Percentiles rank a stretch among this genome's conserved stretches.
These are phyloP conservation scores for Stenogyne calaminthoides DNA, from an alignment of 305 asterid species.

Conservation along the genomic window DNA sequence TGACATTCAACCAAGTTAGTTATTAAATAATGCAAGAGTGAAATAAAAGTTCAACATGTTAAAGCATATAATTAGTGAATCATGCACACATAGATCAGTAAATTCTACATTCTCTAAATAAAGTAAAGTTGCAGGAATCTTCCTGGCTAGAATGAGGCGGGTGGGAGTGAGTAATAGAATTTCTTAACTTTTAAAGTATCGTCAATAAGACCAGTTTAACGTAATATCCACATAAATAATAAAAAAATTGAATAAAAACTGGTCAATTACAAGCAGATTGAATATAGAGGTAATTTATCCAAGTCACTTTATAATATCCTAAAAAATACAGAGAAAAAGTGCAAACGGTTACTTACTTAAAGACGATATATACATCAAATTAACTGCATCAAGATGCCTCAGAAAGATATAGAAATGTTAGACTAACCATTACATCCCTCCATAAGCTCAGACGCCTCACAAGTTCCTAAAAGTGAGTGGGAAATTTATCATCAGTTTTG, in stretches of 20 bases:
- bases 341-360: not conserved
- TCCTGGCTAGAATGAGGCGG: not conserved
- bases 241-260: not conserved
- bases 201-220: not conserved
- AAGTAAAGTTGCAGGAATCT: not conserved
- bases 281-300: not conserved
- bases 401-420: constrained; percentile 3
- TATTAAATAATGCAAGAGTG: constrained; percentile 2
- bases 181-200: not conserved
- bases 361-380: not conserved
- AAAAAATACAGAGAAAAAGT: not conserved
- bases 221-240: not conserved
- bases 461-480: constrained; percentile 74
- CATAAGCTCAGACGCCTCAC: constrained; percentile 82
- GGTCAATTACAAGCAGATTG: not conserved
- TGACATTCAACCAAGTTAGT: constrained; percentile 29
- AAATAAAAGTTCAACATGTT: constrained; percentile 9
- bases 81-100: not conserved
- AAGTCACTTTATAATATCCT: not conserved
- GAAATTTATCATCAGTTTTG: constrained; percentile 33
- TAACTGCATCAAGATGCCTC: not conserved
- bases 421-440: constrained; percentile 97
- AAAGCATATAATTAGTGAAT: constrained; percentile 1
- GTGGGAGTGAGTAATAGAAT: not conserved
- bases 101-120: not conserved